phyloP scores from a whole-genome alignment of 495 filamentous ascomycete genomes.

The Trypethelium eluteriae region DNA sequence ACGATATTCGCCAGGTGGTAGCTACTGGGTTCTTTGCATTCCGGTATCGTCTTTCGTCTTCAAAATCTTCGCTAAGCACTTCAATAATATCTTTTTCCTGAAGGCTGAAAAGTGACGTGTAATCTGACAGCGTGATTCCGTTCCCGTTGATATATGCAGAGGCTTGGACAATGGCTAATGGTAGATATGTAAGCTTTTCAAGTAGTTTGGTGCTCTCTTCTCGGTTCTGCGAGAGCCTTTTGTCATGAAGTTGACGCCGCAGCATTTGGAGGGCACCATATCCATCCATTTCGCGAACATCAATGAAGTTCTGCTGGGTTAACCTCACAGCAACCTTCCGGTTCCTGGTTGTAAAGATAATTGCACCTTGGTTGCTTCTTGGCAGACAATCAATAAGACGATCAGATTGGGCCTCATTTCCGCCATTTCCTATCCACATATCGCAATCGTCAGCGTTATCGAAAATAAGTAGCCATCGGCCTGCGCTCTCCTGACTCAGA shows the following conservation, averaged over 20 bases:
- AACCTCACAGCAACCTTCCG: constrained; percentile 16
- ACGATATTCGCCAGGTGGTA: constrained; percentile 24
- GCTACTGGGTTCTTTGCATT: constrained; percentile 24
- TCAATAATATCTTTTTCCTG: constrained; percentile 22
- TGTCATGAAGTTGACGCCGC: constrained; percentile 19
- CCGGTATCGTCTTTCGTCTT: constrained; percentile 24
- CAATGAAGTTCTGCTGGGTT: constrained; percentile 18
- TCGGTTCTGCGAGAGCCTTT: constrained; percentile 20
- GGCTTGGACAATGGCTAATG: constrained; percentile 28
- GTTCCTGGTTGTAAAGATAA: constrained; percentile 24
- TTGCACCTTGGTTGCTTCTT: constrained; percentile 22
- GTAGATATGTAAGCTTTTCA: constrained; percentile 20
- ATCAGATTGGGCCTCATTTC: constrained; percentile 13
- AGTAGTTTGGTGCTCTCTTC: constrained; percentile 14
- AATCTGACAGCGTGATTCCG: constrained; percentile 20
- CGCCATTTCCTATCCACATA: constrained; percentile 16
- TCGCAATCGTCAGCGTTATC: constrained; percentile 24
- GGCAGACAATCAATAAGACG: constrained; percentile 20
- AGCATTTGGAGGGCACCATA: constrained; percentile 21
- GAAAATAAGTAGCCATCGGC: not conserved
- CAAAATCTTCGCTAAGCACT: constrained; percentile 27
- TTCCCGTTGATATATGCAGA: constrained; percentile 27
- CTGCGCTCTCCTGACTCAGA: constrained; percentile 27
- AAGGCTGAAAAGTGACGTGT: constrained; percentile 19
- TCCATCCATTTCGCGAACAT: constrained; percentile 20